Conservation (phyloP, 2,329 filamentous ascomycete species). For the Orbilia blumenaviensis region DNA sequence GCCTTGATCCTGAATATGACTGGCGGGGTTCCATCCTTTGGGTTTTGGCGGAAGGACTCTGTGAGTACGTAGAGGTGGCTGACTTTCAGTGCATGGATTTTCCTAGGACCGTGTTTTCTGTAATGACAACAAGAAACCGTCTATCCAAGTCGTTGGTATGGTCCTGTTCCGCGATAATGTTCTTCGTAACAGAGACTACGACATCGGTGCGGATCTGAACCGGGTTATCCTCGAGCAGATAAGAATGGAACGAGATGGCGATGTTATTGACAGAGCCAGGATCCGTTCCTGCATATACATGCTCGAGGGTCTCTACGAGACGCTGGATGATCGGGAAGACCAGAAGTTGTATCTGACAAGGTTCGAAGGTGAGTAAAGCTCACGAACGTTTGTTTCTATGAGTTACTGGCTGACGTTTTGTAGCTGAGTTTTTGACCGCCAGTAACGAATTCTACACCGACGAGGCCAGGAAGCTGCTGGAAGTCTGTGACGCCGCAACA, state of each 20-base stretch:
- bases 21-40: too few relatives aligned
- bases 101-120: conserved; percentile 82
- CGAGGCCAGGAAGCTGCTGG: conserved; percentile 78
- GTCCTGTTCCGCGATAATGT: conserved; percentile 88
- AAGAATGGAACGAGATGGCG: conserved; percentile 88
- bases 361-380: conserved; percentile 73
- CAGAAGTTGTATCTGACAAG: conserved; percentile 83
- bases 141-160: conserved; percentile 86
- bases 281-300: conserved; percentile 86
- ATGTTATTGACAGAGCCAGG: conserved; percentile 83
- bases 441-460: conserved; percentile 77
- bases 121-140: conserved; percentile 75
- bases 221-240: conserved; percentile 89
- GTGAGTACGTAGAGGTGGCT: background rate
- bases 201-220: conserved; percentile 79
- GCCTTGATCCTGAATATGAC: background rate
- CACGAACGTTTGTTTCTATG: background rate
- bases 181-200: conserved; percentile 67
- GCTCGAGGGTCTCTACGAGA: conserved; percentile 87
- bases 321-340: conserved; percentile 77
- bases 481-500: conserved; percentile 78
- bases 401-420: background rate
- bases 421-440: conserved; percentile 71
- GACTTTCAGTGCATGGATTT: too few relatives aligned
- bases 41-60: background rate